A percentile compares a stretch with the other conserved stretches of the same genome.
Evolutionary conservation across 2,329 filamentous ascomycete genomes (phyloP).

Genomic region (Ceratocystiopsis brevicomis): DNA sequence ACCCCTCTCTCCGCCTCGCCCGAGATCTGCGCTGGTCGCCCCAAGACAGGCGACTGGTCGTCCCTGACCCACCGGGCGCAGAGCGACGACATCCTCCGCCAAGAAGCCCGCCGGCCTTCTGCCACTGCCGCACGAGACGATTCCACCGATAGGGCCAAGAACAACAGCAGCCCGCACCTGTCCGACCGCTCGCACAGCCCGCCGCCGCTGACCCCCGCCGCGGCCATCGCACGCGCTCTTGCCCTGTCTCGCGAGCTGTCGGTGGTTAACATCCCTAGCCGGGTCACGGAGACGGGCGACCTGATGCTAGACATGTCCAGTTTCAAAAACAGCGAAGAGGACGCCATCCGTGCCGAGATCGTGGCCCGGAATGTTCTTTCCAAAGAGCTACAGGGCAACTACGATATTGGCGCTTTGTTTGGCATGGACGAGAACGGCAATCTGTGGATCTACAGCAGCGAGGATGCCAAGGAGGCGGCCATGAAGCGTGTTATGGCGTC

Average conservation of each 20-base stretch:
- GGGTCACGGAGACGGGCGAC: constrained; percentile 82
- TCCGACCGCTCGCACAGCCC: constrained; percentile 56
- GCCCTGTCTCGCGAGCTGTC: constrained; percentile 74
- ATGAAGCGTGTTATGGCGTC: constrained; percentile 43
- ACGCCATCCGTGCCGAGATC: constrained; percentile 80
- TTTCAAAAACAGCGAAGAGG: constrained; percentile 86
- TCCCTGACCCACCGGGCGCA: constrained; percentile 24
- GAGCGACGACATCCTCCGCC: constrained; percentile 35
- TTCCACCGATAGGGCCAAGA: constrained; percentile 14
- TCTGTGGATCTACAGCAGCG: constrained; percentile 98
- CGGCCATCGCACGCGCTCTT: constrained; percentile 68
- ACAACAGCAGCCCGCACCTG: constrained; percentile 9
- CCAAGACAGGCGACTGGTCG: constrained; percentile 32
- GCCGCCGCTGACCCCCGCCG: constrained; percentile 48
- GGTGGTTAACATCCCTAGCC: constrained; percentile 77
- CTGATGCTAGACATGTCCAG: constrained; percentile 97
- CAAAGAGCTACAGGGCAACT: constrained; percentile 83
- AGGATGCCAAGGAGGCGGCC: constrained; percentile 83
- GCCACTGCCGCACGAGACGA: constrained; percentile 16
- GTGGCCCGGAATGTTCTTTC: constrained; percentile 80
- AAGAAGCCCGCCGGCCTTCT: constrained; percentile 21
- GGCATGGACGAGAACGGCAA: constrained; percentile 92
- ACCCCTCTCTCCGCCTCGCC: constrained; percentile 36
- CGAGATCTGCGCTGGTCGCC: constrained; percentile 25
- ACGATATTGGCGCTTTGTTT: constrained; percentile 89